Percentiles rank a stretch among this genome's conserved stretches.
Conservation (phyloP, 768 basidiomycete genomes). For the Boletellus sp. region DNA sequence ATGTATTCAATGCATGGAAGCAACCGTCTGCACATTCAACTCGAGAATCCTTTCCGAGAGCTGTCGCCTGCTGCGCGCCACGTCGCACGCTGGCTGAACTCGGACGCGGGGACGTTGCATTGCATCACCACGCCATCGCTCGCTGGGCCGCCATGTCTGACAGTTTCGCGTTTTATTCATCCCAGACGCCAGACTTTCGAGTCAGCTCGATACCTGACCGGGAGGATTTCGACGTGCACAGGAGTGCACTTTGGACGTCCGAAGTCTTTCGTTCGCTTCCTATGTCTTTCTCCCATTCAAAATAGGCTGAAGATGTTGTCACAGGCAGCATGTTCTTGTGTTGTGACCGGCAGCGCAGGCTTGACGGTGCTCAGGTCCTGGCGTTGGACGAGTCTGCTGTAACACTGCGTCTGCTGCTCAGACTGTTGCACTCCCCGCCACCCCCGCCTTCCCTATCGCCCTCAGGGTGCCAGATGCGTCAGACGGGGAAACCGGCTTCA, state of each 20-base stretch:
- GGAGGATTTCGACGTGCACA: constrained; percentile 47
- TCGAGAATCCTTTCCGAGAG: not conserved
- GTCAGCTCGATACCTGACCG: constrained; percentile 54
- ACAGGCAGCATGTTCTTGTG: constrained; percentile 68
- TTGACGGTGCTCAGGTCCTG: constrained; percentile 32
- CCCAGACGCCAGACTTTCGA: constrained; percentile 50
- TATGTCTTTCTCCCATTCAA: constrained; percentile 1
- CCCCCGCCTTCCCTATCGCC: constrained; percentile 38
- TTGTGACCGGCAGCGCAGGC: constrained; percentile 39
- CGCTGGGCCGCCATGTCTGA: constrained; percentile 10
- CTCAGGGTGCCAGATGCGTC: constrained; percentile 23
- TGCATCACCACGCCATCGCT: not conserved
- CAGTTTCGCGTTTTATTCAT: constrained; percentile 33
- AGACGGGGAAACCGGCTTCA: constrained; percentile 31
- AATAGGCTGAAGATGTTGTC: constrained; percentile 8
- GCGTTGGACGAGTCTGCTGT: constrained; percentile 54
- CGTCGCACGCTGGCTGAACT: constrained; percentile 16
- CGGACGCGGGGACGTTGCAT: not conserved
- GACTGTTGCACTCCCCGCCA: constrained; percentile 55
- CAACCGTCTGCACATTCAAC: constrained; percentile 18
- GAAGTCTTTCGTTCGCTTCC: constrained; percentile 58
- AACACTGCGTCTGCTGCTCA: constrained; percentile 48
- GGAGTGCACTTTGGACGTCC: constrained; percentile 48
- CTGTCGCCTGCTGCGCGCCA: constrained; percentile 18
- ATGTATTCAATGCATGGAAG: constrained; percentile 38